Base-by-base conservation (phyloP, 78 protist species). In the Dictyostelium firmibasis region DNA sequence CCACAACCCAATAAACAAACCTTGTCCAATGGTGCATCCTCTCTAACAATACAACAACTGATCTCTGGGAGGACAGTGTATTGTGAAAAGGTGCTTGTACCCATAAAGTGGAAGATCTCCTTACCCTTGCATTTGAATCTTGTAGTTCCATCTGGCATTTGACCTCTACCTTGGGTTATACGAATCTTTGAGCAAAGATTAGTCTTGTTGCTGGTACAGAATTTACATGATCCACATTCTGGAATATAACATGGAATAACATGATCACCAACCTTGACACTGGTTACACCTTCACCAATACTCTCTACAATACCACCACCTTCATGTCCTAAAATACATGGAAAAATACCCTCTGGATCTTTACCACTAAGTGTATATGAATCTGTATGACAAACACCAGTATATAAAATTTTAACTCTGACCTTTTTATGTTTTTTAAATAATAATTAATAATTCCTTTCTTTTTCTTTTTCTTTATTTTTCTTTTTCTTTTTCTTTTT, bases 311-410 rank as follows among this genome's bases (percentile, higher is more conserved):
- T 27, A 75, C 98, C 98, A 70, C 96, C 98, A 33, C 98, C 99
- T 81, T 98, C 99, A 79, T 98, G 99, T 31, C 99, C 99, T 20
- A 98, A 94, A 67, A 98, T 97, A 85, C 64, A 69, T 57, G 97
- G 99, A 97, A 98, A 98, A 11, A 91, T 41, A 60, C 99, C 99
- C 94, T 98, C 99, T 43, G 96, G 64, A 43, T 97, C 98, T 10
- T 50, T 41, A 20, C 91, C 97, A 38, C 57, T 72, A 8, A 72
- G 64, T 25, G 99, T 97, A 84, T 98, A 98, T 11, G 88, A 92
- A 83, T 98, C 99, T 16, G 99, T 98, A 94, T 98, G 99, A 92
- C 99, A 98, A 23, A 98, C 97, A 57, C 97, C 99, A 27, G 96
- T 78, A 16, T 88, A 84, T 27, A 89, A 18, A 18, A 98, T 69